Base-by-base conservation (phyloP, 208 protist species). In the Leptomonas pyrrhocoris region DNA sequence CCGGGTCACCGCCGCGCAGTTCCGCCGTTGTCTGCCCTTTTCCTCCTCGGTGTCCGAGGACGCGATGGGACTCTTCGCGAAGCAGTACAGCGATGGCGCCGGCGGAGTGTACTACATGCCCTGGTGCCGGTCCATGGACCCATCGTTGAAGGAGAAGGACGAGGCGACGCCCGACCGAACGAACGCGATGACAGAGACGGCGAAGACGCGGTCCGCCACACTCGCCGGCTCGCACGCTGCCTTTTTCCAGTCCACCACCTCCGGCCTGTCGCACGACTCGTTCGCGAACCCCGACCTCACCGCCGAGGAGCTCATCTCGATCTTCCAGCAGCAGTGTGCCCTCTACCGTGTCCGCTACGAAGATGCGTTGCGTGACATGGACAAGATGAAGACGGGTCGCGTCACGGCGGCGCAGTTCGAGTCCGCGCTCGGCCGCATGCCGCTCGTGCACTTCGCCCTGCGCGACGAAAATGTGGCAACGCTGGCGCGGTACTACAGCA, bases 351-450 rank as follows among this genome's bases (percentile, higher is more conserved):
- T 96, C 18, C 90, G 92, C 60, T 88, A 87, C 66, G 89, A 95
- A 54, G 92, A 96, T 61, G 81, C 78, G 48, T 78, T 98, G 48
- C 53, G 61, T 12, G 89, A 95, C 64, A 97, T 82, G 83, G 94
- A 98, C 80, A 78, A 81, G 68, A 82, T 95, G 56, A 81, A 83
- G 38, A 90, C 88, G n/a, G 92, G 90, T 7, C 83, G 77, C 31
- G 83, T 98, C 13, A 86, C 88, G 0, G 79, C 77, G 1, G 60
- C 80, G 54, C 91, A 97, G 80, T 97, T 97, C 73, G 86, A 79
- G 48, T 84, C 79, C 8, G 85, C 86, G 27, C 81, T 97, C 21
- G 93, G 93, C 18, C 83, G 84, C 28, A 75, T 97, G 55, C 73
- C 70, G 16, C 77, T 97, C 28, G 88, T 92, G 0, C 81, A 93